phyloP scores from a whole-genome alignment of 2,329 filamentous ascomycete species.

The Camillea tinctor region DNA sequence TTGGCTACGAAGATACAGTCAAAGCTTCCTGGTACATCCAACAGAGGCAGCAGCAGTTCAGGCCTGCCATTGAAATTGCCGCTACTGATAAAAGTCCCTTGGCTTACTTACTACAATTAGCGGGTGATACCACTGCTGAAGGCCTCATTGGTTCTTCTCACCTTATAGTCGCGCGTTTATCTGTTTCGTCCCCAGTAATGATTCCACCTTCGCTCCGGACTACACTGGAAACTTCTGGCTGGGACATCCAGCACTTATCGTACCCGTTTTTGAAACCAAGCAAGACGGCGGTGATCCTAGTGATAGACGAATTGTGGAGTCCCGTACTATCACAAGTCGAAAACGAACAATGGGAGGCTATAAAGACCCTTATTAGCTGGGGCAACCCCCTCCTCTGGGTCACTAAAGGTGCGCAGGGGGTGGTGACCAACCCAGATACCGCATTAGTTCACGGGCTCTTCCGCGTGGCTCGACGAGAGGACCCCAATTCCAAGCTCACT shows the following conservation, averaged over 20 bases:
- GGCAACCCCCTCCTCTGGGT: slow-evolving; percentile 27
- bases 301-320: slow-evolving; percentile 9
- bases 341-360: slow-evolving; percentile 17
- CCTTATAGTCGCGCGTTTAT: no score
- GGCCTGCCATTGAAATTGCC: no score
- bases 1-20: no score
- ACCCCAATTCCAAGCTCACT: slow-evolving; percentile 5
- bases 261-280: no score
- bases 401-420: slow-evolving; percentile 21
- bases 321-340: slow-evolving; percentile 7
- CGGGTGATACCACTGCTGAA: no score
- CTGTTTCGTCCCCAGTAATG: no score
- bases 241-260: background rate
- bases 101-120: no score
- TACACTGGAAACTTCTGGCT: background rate
- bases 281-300: background rate
- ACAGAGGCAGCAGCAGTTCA: no score
- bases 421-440: slow-evolving; percentile 21
- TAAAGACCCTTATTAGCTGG: slow-evolving; percentile 21
- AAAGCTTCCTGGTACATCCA: no score
- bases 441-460: slow-evolving; percentile 24
- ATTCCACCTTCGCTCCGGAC: background rate
- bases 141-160: background rate
- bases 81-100: no score
- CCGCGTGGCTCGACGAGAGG: slow-evolving; percentile 22